Conservation (phyloP, 371 early-diverging fungal genomes). For the Capillidium rhysosporum region DNA sequence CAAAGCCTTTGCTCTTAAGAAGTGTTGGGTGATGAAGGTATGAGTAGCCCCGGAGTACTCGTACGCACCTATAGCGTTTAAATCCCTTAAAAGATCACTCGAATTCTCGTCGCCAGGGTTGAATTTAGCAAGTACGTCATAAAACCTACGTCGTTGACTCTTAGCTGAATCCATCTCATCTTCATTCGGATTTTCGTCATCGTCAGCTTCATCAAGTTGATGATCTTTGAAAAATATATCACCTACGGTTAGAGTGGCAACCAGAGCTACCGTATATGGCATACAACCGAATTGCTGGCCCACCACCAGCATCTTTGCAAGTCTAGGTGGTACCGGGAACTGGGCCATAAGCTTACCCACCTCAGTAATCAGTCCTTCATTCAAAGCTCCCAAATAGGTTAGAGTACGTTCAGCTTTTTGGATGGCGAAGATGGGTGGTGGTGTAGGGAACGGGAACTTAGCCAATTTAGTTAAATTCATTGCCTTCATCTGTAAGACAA, state of each 20-base stretch:
- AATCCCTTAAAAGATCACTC: slow-evolving; percentile 64
- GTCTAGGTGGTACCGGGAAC: slow-evolving; percentile 88
- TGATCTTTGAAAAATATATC: slow-evolving; percentile 69
- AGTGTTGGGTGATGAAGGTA: slow-evolving; percentile 57
- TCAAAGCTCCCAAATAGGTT: slow-evolving; percentile 51
- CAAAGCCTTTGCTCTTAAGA: slow-evolving; percentile 75
- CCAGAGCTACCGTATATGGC: slow-evolving; percentile 71
- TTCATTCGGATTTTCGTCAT: slow-evolving; percentile 17
- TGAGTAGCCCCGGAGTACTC: slow-evolving; percentile 56
- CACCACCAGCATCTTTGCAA: slow-evolving; percentile 82
- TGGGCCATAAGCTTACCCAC: slow-evolving; percentile 75
- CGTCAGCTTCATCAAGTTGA: slow-evolving; percentile 25
- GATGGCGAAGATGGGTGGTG: slow-evolving; percentile 43
- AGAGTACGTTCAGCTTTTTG: slow-evolving; percentile 49
- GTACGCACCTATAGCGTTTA: slow-evolving; percentile 75
- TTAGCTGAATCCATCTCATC: neutral
- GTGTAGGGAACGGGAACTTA: slow-evolving; percentile 93
- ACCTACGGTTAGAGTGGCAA: slow-evolving; percentile 78
- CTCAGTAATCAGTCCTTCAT: slow-evolving; percentile 41
- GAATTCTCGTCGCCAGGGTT: slow-evolving; percentile 23
- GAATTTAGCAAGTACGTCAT: slow-evolving; percentile 19
- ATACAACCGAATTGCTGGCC: slow-evolving; percentile 66
- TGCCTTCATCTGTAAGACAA: slow-evolving; percentile 87
- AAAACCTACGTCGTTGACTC: slow-evolving; percentile 23
- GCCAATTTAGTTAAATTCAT: slow-evolving; percentile 86